Conservation (phyloP, 129 eudicot genomes). For the Pulicaria dysenterica region DNA sequence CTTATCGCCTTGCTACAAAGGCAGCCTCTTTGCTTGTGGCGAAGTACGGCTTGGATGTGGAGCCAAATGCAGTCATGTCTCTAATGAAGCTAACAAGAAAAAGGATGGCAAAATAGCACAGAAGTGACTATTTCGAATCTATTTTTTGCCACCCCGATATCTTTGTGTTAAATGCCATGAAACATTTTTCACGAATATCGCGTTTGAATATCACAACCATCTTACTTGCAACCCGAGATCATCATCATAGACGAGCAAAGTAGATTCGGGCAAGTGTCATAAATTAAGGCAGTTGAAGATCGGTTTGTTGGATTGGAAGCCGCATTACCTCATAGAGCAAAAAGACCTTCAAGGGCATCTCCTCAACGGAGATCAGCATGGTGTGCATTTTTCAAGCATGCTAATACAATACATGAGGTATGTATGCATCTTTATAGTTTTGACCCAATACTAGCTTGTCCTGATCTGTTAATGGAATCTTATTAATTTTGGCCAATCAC, state of each 20-base stretch:
- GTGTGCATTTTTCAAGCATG: no score
- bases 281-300: no score
- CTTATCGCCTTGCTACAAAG: constrained; percentile 17
- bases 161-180: constrained; percentile 49
- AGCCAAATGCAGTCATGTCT: constrained; percentile 14
- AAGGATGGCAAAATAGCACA: constrained; percentile 1
- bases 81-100: constrained; percentile 20
- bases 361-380: no score
- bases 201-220: constrained; percentile 22
- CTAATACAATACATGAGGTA: background rate
- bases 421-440: background rate
- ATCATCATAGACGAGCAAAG: background rate
- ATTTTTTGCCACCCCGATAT: constrained; percentile 45
- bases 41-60: constrained; percentile 31
- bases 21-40: constrained; percentile 40
- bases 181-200: constrained; percentile 42
- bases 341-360: no score
- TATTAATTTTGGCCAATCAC: background rate
- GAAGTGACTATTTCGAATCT: constrained; percentile 52
- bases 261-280: background rate
- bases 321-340: no score
- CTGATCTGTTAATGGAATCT: background rate
- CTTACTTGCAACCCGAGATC: background rate
- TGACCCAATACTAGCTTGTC: background rate
- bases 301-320: no score